These are phyloP conservation scores for Haematococcus lacustris DNA, from an alignment of 139 green algal species.

Conservation along the genomic window DNA sequence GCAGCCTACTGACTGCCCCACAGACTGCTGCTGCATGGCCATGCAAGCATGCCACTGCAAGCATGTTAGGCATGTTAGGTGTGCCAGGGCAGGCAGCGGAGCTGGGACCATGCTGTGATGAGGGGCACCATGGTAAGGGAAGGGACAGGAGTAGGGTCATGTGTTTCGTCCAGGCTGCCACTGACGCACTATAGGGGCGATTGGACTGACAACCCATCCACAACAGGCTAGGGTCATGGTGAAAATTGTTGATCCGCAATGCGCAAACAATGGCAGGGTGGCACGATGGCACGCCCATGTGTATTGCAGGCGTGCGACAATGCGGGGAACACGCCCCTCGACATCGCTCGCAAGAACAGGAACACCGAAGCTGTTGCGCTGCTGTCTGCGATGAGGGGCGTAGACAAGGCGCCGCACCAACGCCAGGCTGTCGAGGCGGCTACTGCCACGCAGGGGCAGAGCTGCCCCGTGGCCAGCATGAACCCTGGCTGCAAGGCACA, in stretches of 20 bases:
- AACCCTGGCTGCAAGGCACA: too few species aligned
- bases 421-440: too few species aligned
- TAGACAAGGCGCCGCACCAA: too few species aligned
- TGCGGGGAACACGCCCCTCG: neutral
- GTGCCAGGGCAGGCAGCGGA: neutral
- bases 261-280: neutral
- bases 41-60: too few species aligned
- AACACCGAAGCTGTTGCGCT: neutral
- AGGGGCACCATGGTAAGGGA: too few species aligned
- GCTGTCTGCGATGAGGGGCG: too few species aligned
- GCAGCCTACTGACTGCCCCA: too few species aligned
- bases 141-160: neutral
- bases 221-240: neutral
- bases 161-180: neutral
- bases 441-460: too few species aligned
- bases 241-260: neutral
- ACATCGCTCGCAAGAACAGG: neutral
- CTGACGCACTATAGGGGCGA: neutral
- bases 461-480: too few species aligned
- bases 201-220: neutral
- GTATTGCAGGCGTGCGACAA: neutral
- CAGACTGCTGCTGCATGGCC: too few species aligned
- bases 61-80: neutral
- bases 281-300: neutral
- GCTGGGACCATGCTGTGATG: too few species aligned